These are phyloP conservation scores for Earliella scabrosa DNA, from an alignment of 1,284 basidiomycete species.

Conservation along the genomic window DNA sequence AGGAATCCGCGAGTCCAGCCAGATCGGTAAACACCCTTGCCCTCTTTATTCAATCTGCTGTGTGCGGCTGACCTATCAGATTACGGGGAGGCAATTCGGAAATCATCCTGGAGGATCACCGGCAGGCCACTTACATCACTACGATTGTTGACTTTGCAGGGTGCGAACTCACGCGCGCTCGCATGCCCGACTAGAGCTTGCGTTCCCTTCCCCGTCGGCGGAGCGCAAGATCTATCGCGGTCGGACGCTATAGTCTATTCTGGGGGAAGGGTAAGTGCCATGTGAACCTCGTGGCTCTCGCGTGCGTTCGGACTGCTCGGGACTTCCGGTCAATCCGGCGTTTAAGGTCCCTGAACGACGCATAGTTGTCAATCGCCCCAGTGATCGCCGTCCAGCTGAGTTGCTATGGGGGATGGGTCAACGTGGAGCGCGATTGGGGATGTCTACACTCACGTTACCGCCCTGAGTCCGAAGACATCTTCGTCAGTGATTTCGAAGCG, in stretches of 20 bases:
- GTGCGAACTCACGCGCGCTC: constrained; percentile 21
- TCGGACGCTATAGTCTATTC: constrained; percentile 22
- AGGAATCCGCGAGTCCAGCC: constrained; percentile 15
- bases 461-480: constrained; percentile 3
- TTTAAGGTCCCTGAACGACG: neutral
- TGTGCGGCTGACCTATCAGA: constrained; percentile 18
- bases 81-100: constrained; percentile 14
- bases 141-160: constrained; percentile 14
- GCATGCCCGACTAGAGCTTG: constrained; percentile 19
- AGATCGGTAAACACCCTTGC: neutral
- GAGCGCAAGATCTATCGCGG: constrained; percentile 14
- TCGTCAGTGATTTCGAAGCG: constrained; percentile 15
- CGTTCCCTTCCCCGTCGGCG: constrained; percentile 22
- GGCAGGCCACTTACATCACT: constrained; percentile 18
- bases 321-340: constrained; percentile 22
- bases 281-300: constrained; percentile 28
- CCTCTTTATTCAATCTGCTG: constrained; percentile 19
- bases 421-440: neutral
- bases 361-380: too few species aligned
- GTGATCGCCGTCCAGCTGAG: too few species aligned
- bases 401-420: neutral
- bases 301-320: constrained; percentile 24
- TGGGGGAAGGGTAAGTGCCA: constrained; percentile 5
- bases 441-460: neutral
- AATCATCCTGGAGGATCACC: constrained; percentile 19